Percentiles rank a stretch among this genome's conserved stretches.
phyloP scores from a whole-genome alignment of 768 basidiomycete genomes.

The Trametes cinnabarina region DNA sequence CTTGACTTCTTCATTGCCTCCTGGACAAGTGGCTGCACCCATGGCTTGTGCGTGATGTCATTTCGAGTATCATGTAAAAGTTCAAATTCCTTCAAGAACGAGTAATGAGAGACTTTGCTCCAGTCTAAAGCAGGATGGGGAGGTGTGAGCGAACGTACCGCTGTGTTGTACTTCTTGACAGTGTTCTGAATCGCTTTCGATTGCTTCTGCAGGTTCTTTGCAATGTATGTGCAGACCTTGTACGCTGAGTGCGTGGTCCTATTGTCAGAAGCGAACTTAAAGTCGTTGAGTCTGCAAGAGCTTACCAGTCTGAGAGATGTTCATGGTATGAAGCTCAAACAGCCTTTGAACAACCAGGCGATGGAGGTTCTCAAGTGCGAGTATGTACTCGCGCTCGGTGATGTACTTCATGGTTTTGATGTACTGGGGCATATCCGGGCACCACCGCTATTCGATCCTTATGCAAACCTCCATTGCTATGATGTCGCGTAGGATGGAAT shows the following conservation, averaged over 20 bases:
- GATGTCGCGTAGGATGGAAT: too few relatives aligned
- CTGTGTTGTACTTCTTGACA: slow-evolving; percentile 29
- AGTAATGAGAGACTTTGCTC: slow-evolving; percentile 27
- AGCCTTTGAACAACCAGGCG: slow-evolving; percentile 35
- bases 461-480: slow-evolving; percentile 23
- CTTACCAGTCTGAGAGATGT: slow-evolving; percentile 35
- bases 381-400: slow-evolving; percentile 22
- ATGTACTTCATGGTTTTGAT: slow-evolving; percentile 16
- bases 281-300: background rate
- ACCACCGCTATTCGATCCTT: slow-evolving; percentile 31
- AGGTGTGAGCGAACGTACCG: slow-evolving; percentile 23
- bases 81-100: slow-evolving; percentile 31
- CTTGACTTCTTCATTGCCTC: slow-evolving; percentile 23
- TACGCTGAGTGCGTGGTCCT: slow-evolving; percentile 22
- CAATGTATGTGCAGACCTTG: slow-evolving; percentile 28
- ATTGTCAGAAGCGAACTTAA: too few relatives aligned
- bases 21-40: slow-evolving; percentile 28
- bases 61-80: slow-evolving; percentile 27
- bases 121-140: slow-evolving; percentile 25
- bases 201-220: slow-evolving; percentile 28
- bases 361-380: slow-evolving; percentile 34
- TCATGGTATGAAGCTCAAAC: slow-evolving; percentile 40
- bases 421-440: slow-evolving; percentile 25
- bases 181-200: slow-evolving; percentile 25
- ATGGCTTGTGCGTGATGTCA: slow-evolving; percentile 26